Percentiles rank a stretch among this genome's conserved stretches.
phyloP scores from a whole-genome alignment of 2,329 filamentous ascomycete species.

The Pseudogymnoascus destructans region DNA sequence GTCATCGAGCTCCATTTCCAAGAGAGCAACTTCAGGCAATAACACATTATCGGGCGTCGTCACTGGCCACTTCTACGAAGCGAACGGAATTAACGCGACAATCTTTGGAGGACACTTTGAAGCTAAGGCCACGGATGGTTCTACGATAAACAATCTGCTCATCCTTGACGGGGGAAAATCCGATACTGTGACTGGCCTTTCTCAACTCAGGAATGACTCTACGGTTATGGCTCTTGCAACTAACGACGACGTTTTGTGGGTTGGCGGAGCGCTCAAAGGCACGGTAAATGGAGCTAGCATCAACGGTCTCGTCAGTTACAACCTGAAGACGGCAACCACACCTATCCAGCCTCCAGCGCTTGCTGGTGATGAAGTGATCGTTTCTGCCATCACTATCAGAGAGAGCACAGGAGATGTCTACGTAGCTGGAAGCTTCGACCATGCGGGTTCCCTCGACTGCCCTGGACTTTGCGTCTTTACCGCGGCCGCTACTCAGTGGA shows the following conservation, averaged over 20 bases:
- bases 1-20: slow-evolving; percentile 30
- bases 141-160: slow-evolving; percentile 63
- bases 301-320: slow-evolving; percentile 66
- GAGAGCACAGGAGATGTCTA: slow-evolving; percentile 63
- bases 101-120: slow-evolving; percentile 80
- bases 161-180: slow-evolving; percentile 57
- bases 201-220: slow-evolving; percentile 55
- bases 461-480: slow-evolving; percentile 71
- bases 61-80: slow-evolving; percentile 64
- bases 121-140: slow-evolving; percentile 53
- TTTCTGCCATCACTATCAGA: slow-evolving; percentile 63
- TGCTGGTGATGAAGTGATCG: slow-evolving; percentile 53
- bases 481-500: slow-evolving; percentile 61
- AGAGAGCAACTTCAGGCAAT: slow-evolving; percentile 31
- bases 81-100: slow-evolving; percentile 62
- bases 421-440: slow-evolving; percentile 74
- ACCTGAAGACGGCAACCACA: slow-evolving; percentile 53
- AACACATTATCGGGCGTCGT: slow-evolving; percentile 53
- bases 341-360: slow-evolving; percentile 63
- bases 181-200: slow-evolving; percentile 55
- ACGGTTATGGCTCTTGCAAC: slow-evolving; percentile 61
- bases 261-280: slow-evolving; percentile 69
- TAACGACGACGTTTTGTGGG: slow-evolving; percentile 57
- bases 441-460: slow-evolving; percentile 71
- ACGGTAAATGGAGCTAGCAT: slow-evolving; percentile 48